Evolutionary conservation across 1,284 basidiomycete species (phyloP).

Genomic region (Thecaphora thlaspeos): DNA sequence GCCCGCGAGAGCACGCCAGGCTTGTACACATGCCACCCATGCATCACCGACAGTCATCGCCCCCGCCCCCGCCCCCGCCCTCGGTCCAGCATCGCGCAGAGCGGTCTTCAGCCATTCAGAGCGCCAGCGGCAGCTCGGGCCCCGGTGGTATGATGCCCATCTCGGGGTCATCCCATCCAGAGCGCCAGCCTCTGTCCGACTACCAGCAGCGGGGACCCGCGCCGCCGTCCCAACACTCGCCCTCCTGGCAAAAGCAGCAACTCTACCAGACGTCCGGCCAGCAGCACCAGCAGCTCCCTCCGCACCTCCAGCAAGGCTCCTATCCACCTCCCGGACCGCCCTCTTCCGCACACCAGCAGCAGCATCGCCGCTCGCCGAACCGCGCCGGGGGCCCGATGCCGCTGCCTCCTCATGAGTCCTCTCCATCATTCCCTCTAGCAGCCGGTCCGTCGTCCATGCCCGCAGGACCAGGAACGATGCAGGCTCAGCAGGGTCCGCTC

Average conservation of each 20-base stretch:
- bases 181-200: conserved; percentile 21
- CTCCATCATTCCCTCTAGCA: not conserved
- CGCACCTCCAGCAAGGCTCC: conserved; percentile 26
- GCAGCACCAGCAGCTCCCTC: conserved; percentile 16
- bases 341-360: not conserved
- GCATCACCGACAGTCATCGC: conserved; percentile 31
- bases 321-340: not conserved
- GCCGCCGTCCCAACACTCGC: conserved; percentile 23
- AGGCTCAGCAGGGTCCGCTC: too few relatives aligned
- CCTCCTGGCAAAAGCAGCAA: conserved; percentile 37
- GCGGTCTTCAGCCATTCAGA: conserved; percentile 13
- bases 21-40: conserved; percentile 23
- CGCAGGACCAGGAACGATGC: too few relatives aligned
- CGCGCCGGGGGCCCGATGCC: conserved; percentile 3
- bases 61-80: conserved; percentile 8
- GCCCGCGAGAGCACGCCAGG: conserved; percentile 11
- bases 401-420: conserved; percentile 9
- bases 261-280: conserved; percentile 22
- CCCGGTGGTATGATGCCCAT: conserved; percentile 25
- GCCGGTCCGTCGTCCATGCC: conserved; percentile 11
- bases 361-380: not conserved
- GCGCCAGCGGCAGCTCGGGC: conserved; percentile 7
- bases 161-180: conserved; percentile 10
- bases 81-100: conserved; percentile 14
- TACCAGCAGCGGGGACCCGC: not conserved